Conservation (phyloP, 192 early-diverging fungal genomes). For the Mortierella claussenii region DNA sequence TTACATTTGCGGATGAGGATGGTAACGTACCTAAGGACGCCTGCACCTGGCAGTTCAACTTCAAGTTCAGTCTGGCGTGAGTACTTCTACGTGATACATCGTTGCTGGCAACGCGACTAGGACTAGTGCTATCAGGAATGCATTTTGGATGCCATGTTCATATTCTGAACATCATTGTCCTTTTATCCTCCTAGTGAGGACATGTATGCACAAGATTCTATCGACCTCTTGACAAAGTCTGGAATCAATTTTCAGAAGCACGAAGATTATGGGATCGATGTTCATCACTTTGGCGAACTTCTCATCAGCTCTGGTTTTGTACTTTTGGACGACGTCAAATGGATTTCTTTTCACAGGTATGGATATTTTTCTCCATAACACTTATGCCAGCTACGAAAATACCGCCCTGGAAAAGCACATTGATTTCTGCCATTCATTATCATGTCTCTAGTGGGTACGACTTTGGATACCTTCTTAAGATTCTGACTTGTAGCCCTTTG, state of each 20-base stretch:
- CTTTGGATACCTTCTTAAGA: constrained; percentile 98
- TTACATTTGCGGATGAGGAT: constrained; percentile 89
- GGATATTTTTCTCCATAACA: no score
- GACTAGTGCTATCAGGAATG: no score
- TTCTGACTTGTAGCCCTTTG: constrained; percentile 89
- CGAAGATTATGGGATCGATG: constrained; percentile 95
- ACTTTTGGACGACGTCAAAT: constrained; percentile 92
- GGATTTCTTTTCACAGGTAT: constrained; percentile 98
- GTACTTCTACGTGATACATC: no score
- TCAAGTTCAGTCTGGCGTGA: constrained; percentile 92
- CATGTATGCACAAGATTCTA: constrained; percentile 99
- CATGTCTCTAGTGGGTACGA: constrained; percentile 88
- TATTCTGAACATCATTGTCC: not conserved
- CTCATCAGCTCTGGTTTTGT: constrained; percentile 98
- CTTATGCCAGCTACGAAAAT: no score
- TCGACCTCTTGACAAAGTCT: constrained; percentile 95
- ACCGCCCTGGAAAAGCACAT: no score
- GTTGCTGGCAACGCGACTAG: no score
- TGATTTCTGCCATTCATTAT: not conserved
- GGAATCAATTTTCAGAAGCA: constrained; percentile 98
- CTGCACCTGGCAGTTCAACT: constrained; percentile 99
- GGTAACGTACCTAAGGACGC: constrained; percentile 88
- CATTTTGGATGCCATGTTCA: no score
- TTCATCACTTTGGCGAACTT: constrained; percentile 96
- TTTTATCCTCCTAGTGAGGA: constrained; percentile 70